Percentiles rank a stretch among this genome's conserved stretches.
phyloP scores from a whole-genome alignment of 208 protist species.

The Acanthamoeba lugdunensis region DNA sequence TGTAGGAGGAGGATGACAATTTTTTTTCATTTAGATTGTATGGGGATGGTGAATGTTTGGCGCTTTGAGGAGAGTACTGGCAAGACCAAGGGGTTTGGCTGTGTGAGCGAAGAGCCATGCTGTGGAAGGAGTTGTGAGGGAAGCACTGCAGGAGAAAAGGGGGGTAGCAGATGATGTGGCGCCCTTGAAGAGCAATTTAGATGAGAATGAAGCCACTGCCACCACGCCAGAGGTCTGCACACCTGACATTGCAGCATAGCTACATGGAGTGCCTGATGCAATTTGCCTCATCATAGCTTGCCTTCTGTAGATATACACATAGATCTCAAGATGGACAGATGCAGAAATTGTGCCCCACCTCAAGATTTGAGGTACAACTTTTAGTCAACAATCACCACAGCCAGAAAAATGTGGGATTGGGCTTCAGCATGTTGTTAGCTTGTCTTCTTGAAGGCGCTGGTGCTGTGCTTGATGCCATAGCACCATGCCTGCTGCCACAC shows the following conservation, averaged over 20 bases:
- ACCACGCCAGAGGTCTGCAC: background rate
- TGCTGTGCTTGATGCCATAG: no score
- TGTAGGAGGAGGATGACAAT: background rate
- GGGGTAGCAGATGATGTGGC: background rate
- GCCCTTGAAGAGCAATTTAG: background rate
- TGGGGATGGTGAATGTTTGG: background rate
- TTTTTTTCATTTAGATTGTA: background rate
- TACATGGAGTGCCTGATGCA: background rate
- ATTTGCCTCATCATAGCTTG: background rate
- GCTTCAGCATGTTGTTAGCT: no score
- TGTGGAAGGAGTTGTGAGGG: background rate
- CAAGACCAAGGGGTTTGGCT: background rate
- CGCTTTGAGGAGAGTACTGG: background rate
- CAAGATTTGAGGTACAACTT: background rate
- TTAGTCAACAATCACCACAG: no score
- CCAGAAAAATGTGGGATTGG: no score
- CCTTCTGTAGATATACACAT: background rate
- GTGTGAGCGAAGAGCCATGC: slow-evolving; percentile 1
- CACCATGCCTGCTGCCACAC: no score
- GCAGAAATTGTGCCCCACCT: no score
- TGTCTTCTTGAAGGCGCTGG: no score
- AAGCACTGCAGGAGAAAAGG: background rate
- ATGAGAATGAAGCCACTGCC: background rate
- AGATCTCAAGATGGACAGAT: background rate
- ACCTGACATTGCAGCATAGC: background rate